Conservation (phyloP, 441 rosid species). For the Erysimum pusillum region DNA sequence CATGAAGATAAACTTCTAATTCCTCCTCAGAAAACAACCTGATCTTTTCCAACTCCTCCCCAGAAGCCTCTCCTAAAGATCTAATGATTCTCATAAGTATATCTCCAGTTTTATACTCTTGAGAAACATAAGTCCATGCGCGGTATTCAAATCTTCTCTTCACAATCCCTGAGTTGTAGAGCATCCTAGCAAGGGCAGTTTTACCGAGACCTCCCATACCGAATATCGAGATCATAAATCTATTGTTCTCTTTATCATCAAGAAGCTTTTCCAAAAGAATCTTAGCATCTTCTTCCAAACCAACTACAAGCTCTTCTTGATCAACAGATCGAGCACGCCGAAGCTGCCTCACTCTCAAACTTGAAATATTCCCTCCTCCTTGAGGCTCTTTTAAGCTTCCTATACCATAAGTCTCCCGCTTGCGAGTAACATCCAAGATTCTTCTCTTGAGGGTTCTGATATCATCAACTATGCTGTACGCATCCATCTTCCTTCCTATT, state of each 20-base stretch:
- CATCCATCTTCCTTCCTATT: too few relatives aligned
- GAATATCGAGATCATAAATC: slow-evolving; percentile 22
- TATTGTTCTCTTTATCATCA: neutral
- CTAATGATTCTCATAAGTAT: slow-evolving; percentile 32
- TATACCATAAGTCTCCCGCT: too few relatives aligned
- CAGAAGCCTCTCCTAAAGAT: neutral
- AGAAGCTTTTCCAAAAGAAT: slow-evolving; percentile 27
- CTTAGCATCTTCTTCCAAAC: slow-evolving; percentile 21
- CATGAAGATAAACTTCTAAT: slow-evolving; percentile 9
- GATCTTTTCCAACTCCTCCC: neutral
- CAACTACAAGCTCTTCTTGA: slow-evolving; percentile 7
- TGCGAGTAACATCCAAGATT: too few relatives aligned
- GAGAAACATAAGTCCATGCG: slow-evolving; percentile 23
- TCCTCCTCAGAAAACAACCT: slow-evolving; percentile 13
- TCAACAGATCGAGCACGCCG: slow-evolving; percentile 2
- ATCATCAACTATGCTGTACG: too few relatives aligned
- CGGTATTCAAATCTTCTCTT: slow-evolving; percentile 6
- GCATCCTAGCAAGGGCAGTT: slow-evolving; percentile 36
- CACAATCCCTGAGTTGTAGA: slow-evolving; percentile 4
- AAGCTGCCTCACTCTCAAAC: too few relatives aligned
- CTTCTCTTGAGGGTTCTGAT: too few relatives aligned
- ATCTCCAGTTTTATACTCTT: slow-evolving; percentile 34
- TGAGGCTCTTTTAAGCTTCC: too few relatives aligned
- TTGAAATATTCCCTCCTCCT: too few relatives aligned
- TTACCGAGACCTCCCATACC: slow-evolving; percentile 42